Conservation (phyloP, 2,329 filamentous ascomycete species). For the Alternaria metachromatica region DNA sequence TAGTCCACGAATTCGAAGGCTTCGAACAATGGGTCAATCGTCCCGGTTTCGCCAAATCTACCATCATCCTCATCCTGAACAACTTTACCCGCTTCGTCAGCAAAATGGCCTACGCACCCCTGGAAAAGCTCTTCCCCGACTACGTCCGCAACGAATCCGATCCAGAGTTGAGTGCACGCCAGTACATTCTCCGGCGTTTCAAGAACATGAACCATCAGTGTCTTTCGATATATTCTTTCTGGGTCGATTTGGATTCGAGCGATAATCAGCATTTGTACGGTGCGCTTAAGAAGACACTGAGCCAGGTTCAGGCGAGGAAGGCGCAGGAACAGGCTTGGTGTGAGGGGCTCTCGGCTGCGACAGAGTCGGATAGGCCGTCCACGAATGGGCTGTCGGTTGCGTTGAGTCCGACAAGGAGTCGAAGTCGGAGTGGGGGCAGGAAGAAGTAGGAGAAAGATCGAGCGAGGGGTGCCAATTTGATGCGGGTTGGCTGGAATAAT, state of each 20-base stretch:
- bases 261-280: slow-evolving; percentile 45
- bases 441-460: neutral
- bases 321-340: slow-evolving; percentile 37
- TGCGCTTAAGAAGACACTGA: slow-evolving; percentile 44
- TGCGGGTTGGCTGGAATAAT: neutral
- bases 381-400: neutral
- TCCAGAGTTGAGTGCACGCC: slow-evolving; percentile 36
- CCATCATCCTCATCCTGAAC: slow-evolving; percentile 44
- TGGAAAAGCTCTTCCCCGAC: slow-evolving; percentile 41
- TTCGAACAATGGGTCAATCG: slow-evolving; percentile 43
- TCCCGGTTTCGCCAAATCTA: slow-evolving; percentile 34
- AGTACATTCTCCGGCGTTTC: slow-evolving; percentile 42
- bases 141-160: slow-evolving; percentile 27
- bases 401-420: neutral
- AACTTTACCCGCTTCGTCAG: slow-evolving; percentile 45
- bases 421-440: neutral
- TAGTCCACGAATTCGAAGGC: slow-evolving; percentile 39
- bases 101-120: slow-evolving; percentile 39
- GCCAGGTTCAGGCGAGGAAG: slow-evolving; percentile 41
- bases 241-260: slow-evolving; percentile 46
- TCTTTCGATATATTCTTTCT: slow-evolving; percentile 40
- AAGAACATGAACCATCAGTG: slow-evolving; percentile 40
- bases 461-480: neutral
- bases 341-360: neutral
- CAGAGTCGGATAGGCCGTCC: neutral